A percentile compares a stretch with the other conserved stretches of the same genome.
Evolutionary conservation across 371 early-diverging fungal genomes (phyloP).

Genomic region (Nematocida sp.): DNA sequence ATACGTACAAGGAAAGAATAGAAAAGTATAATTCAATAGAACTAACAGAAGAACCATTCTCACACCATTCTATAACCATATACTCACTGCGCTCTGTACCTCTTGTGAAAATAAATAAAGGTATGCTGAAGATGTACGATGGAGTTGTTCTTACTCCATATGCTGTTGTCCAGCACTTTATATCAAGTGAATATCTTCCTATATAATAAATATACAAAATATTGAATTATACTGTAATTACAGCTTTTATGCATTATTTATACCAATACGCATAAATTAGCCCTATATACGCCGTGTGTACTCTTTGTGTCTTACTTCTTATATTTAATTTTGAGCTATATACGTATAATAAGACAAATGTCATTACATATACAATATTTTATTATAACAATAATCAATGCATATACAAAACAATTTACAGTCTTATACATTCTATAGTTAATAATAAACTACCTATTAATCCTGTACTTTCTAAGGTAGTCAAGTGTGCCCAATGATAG

Average conservation of each 20-base stretch:
- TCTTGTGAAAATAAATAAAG: constrained; percentile 86
- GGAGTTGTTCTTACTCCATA: constrained; percentile 87
- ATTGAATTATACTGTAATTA: not conserved
- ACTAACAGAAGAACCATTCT: constrained; percentile 12
- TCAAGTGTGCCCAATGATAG: constrained; percentile 54
- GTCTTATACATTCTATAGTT: not conserved
- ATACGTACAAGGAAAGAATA: constrained; percentile 33
- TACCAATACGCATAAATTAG: no score
- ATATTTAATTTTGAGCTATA: not conserved
- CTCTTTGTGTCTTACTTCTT: no score
- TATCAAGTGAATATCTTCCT: constrained; percentile 77
- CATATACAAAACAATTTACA: no score
- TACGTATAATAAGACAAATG: not conserved
- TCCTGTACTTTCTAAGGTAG: constrained; percentile 51
- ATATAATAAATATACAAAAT: constrained; percentile 11
- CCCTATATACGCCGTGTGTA: no score
- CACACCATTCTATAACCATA: constrained; percentile 35
- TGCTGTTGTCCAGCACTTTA: constrained; percentile 96
- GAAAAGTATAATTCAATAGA: constrained; percentile 3
- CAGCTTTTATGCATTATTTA: not conserved
- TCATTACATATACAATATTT: no score
- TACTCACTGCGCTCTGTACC: constrained; percentile 53
- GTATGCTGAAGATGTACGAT: constrained; percentile 89
- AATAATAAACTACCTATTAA: not conserved
- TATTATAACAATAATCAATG: no score